Base-by-base conservation (phyloP, 75 land plant species). In the Sequoiadendron giganteum region DNA sequence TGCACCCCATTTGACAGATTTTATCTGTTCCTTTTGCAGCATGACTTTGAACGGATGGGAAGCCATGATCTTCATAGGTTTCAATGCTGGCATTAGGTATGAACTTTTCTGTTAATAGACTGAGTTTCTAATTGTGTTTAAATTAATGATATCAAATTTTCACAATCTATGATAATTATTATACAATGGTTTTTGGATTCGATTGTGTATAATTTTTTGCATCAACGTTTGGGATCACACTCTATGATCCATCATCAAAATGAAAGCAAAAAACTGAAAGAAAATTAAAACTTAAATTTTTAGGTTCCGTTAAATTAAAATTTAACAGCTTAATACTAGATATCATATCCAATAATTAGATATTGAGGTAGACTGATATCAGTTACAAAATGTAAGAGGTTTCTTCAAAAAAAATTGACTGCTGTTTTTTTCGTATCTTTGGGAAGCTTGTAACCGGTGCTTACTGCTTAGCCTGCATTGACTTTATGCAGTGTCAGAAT, bases 31-130 rank as follows among this genome's bases (percentile, higher is more conserved):
- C 40, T 85, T 16, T 90, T 89, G 70, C 90, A 94, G 95, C 91
- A 94, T 93, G 95, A 94, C 91, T 83, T 87, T 94, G 7, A 92
- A 93, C 89, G 95, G 93, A 10, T 93, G 94, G 93, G 95, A 93
- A 85, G 93, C 88, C 48, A 93, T 94, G 92, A 6, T 94, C 10
- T 93, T 93, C 73, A 88, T 94, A 19, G 95, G 95, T 36, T 54
- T 94, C 88, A 93, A 94, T 91, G 93, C 92, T 43, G 95, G 93
- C 4, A 88, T 94, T 28, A 92, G 94, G 95, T 94, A 88, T 65
- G 49, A 68, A 21, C 18, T 68, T 68, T n/a, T 25, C 32, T 7
- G 5, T 28, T n/a, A 70, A 1, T 25, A 9, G 21, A 25, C 30
- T 25, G 25, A 0, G 30, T 70, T 70, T 70, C 30, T n/a, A 19